Evolutionary conservation across 176 grass and related monocot species (phyloP).

Genomic region (Leersia perrieri): DNA sequence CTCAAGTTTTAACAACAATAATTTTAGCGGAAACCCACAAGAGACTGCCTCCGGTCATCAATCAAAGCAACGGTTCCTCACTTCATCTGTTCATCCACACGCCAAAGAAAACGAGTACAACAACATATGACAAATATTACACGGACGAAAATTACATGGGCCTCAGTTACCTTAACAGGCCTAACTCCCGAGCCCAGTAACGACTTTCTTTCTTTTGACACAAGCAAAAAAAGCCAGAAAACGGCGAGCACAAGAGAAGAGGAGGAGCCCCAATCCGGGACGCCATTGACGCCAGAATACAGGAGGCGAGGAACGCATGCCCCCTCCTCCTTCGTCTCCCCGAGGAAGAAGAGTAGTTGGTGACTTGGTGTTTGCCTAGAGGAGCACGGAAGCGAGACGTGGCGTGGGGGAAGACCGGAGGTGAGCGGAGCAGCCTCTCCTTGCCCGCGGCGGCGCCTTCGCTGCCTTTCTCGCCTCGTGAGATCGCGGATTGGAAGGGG

Average conservation of each 20-base stretch:
- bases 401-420: background rate
- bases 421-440: slow-evolving; percentile 5
- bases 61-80: no score
- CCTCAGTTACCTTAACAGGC: slow-evolving; percentile 3
- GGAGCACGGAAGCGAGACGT: slow-evolving; percentile 22
- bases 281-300: slow-evolving; percentile 27
- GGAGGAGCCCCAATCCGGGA: background rate
- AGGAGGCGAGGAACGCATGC: slow-evolving; percentile 39
- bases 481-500: slow-evolving; percentile 10
- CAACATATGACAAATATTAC: background rate
- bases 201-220: slow-evolving; percentile 7
- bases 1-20: background rate
- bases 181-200: background rate
- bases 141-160: slow-evolving; percentile 24
- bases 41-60: background rate
- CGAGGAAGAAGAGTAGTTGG: slow-evolving; percentile 1
- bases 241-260: background rate
- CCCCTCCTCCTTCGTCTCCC: background rate
- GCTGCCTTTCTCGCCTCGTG: background rate
- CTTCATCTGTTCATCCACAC: background rate
- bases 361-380: slow-evolving; percentile 16
- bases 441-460: background rate
- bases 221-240: slow-evolving; percentile 17
- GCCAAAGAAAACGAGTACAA: background rate
- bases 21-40: background rate